Evolutionary conservation across 495 filamentous ascomycete genomes (phyloP).

Genomic region (Penicillium odoratum): DNA sequence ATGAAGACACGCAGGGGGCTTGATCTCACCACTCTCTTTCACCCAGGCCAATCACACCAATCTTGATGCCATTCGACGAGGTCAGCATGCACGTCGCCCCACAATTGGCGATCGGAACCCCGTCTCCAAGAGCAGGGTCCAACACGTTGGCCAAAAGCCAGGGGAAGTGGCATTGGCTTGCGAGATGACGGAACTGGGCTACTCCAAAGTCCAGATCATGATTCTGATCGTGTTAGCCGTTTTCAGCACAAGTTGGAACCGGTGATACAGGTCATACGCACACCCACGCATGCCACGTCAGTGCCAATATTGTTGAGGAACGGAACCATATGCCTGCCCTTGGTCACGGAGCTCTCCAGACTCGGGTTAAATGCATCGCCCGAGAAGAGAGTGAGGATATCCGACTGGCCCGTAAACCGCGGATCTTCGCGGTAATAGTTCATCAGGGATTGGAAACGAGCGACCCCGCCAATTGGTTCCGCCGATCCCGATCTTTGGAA

Average conservation of each 20-base stretch:
- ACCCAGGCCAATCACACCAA: conserved; percentile 81
- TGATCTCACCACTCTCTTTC: conserved; percentile 63
- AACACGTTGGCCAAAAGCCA: conserved; percentile 87
- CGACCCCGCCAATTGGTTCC: conserved; percentile 76
- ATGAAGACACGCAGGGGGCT: not conserved
- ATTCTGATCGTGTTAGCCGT: conserved; percentile 52
- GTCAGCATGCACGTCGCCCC: conserved; percentile 70
- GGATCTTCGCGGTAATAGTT: conserved; percentile 67
- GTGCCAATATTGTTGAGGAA: conserved; percentile 77
- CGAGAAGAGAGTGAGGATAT: conserved; percentile 79
- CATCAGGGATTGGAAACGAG: conserved; percentile 76
- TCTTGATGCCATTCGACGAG: conserved; percentile 77
- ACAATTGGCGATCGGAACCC: conserved; percentile 67
- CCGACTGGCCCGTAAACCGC: conserved; percentile 58
- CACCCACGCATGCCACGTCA: conserved; percentile 75
- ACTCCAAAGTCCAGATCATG: conserved; percentile 96
- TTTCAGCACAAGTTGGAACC: not conserved
- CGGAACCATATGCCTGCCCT: conserved; percentile 87
- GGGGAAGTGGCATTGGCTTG: conserved; percentile 75
- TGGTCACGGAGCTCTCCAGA: conserved; percentile 81
- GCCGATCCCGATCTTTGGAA: conserved; percentile 56
- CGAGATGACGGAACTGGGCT: conserved; percentile 69
- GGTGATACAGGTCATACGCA: conserved; percentile 43
- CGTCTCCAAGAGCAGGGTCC: conserved; percentile 72
- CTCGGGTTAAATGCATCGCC: conserved; percentile 92